These are phyloP conservation scores for Dryadomyces quercivorus DNA, from an alignment of 2,329 filamentous ascomycete genomes.

Conservation along the genomic window DNA sequence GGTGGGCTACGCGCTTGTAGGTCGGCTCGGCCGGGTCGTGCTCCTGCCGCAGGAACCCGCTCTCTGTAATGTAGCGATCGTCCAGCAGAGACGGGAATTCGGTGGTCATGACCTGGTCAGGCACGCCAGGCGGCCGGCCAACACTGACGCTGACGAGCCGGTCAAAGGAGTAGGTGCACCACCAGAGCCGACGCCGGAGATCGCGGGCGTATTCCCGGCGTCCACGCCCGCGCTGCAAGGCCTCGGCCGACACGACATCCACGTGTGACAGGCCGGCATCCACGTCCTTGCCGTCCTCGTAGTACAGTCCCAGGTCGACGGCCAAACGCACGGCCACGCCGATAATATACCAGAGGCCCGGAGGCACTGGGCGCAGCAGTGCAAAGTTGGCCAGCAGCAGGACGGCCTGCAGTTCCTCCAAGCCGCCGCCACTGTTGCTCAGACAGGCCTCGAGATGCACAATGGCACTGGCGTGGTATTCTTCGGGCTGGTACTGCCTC, in stretches of 20 bases:
- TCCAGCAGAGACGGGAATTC: slow-evolving; percentile 85
- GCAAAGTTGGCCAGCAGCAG: slow-evolving; percentile 84
- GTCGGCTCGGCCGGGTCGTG: slow-evolving; percentile 50
- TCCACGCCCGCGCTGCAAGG: slow-evolving; percentile 38
- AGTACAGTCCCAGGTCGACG: slow-evolving; percentile 83
- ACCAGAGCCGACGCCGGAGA: slow-evolving; percentile 78
- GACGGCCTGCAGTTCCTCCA: slow-evolving; percentile 91
- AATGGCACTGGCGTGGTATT: slow-evolving; percentile 92
- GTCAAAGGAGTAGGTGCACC: slow-evolving; percentile 93
- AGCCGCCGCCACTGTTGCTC: slow-evolving; percentile 70
- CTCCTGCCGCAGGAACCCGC: slow-evolving; percentile 55
- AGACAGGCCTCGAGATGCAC: slow-evolving; percentile 82
- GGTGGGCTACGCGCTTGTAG: slow-evolving; percentile 83
- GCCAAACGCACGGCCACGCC: slow-evolving; percentile 84
- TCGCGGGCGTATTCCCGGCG: slow-evolving; percentile 77
- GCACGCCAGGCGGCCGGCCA: slow-evolving; percentile 83
- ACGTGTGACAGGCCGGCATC: slow-evolving; percentile 45
- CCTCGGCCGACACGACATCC: slow-evolving; percentile 24
- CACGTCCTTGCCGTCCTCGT: slow-evolving; percentile 67
- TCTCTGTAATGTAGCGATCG: slow-evolving; percentile 74
- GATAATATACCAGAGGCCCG: slow-evolving; percentile 94
- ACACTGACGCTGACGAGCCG: slow-evolving; percentile 92
- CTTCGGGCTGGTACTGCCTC: slow-evolving; percentile 65
- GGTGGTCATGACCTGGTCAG: slow-evolving; percentile 92
- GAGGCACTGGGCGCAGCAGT: slow-evolving; percentile 77